Evolutionary conservation across 371 early-diverging fungal genomes (phyloP), one percentile per base, ranked within the genome.

Genomic region (Rhizopus microsporus): DNA sequence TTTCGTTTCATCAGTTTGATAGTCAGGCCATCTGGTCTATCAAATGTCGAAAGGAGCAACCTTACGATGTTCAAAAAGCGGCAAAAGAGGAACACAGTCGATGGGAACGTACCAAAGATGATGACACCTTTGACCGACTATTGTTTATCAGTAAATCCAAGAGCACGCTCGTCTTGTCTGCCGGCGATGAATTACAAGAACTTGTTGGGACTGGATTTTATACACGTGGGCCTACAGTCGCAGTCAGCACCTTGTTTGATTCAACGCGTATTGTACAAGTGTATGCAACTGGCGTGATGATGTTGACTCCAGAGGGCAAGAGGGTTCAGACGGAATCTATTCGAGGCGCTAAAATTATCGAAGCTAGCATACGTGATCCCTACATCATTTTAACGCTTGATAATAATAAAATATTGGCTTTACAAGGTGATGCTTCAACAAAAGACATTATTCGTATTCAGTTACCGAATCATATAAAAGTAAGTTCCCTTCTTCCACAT

Each of bases 171-270:
- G 90, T 94, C 4, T 75, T 95, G 33, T 74, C 82, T 7, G 86
- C 92, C 4, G 94, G 93, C 44, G 90, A 92, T 32, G 96, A 95
- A 55, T 72, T 97, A 9, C 80, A 82, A 39, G 92, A 97, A 69
- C 63, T 95, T 42, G 86, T 88, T 23, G 79, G 75, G 32, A 81
- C 84, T 0, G 91, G 86, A 5, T 96, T 97, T 61, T 90, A 82
- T 60, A 80, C 83, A 0, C 67, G 75, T 10, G 93, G 91, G 0
- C 88, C 92, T 2, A 95, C 97, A 0, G 74, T 97, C 31, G 75
- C 69, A 3, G 88, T 86, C 16, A 87, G 85, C n/a, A 78, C 86
- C 0, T 55, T 94, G 0, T 69, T 85, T 50, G 77, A 84, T 30
- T 82, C 81, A 5, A 80, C 84, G 0, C 69, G 80, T n/a, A 85